These are phyloP conservation scores for Silene conica DNA, from an alignment of 148 eudicot species.

Conservation along the genomic window DNA sequence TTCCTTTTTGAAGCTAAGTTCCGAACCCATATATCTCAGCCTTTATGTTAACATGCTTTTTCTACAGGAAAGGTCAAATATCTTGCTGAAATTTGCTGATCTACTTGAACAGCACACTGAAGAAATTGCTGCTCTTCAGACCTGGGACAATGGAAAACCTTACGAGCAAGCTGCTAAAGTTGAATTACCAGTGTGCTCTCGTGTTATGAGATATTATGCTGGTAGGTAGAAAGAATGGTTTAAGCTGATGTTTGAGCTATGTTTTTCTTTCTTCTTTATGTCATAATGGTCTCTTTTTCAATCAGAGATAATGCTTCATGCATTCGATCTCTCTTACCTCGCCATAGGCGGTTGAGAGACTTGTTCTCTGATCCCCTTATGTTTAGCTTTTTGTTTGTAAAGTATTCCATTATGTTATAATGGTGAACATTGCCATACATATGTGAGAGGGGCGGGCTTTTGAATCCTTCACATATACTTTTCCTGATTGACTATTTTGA, in stretches of 20 bases:
- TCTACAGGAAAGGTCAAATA: constrained; percentile 53
- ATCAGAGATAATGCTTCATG: background rate
- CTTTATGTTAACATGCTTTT: background rate
- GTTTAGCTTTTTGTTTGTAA: background rate
- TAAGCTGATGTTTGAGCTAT: background rate
- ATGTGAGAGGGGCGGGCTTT: background rate
- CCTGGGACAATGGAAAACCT: constrained; percentile 75
- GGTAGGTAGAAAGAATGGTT: constrained; percentile 30
- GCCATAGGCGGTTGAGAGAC: no score
- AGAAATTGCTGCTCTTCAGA: constrained; percentile 68
- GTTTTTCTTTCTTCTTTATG: background rate
- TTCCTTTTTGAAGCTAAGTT: background rate
- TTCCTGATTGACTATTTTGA: background rate
- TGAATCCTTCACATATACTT: background rate
- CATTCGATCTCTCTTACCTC: background rate
- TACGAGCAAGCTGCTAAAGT: constrained; percentile 55
- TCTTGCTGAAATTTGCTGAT: constrained; percentile 57
- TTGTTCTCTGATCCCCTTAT: background rate
- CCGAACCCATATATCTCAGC: no score
- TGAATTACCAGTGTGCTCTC: constrained; percentile 62
- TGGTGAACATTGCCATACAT: background rate
- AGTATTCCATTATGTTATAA: background rate
- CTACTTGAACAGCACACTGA: constrained; percentile 68
- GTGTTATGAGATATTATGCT: constrained; percentile 63
- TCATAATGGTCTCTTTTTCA: background rate